A percentile compares a stretch with the other conserved stretches of the same genome.
Evolutionary conservation across 345 rosid species (phyloP).

Genomic region (thale cress (Arabidopsis thaliana)): DNA sequence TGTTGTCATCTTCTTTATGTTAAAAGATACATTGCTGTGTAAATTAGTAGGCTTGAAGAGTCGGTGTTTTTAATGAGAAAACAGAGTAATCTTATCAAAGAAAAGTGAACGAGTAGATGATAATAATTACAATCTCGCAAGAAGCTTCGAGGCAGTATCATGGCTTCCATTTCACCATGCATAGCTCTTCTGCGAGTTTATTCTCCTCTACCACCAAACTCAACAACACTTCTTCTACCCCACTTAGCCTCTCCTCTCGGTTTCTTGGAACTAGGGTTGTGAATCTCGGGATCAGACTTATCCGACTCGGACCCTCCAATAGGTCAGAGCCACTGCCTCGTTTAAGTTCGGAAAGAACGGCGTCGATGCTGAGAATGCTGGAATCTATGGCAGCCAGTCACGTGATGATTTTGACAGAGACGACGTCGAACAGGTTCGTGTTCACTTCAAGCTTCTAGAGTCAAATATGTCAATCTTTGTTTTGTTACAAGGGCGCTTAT

Average conservation of each 20-base stretch:
- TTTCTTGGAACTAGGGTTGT: slow-evolving; percentile 59
- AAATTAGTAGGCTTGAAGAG: slow-evolving; percentile 20
- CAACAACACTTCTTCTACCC: slow-evolving; percentile 33
- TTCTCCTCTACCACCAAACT: slow-evolving; percentile 45
- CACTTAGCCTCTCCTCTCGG: slow-evolving; percentile 48
- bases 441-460: slow-evolving; percentile 19
- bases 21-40: not conserved
- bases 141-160: slow-evolving; percentile 27
- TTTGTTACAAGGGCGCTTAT: no score
- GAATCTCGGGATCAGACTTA: slow-evolving; percentile 43
- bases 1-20: not conserved
- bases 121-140: slow-evolving; percentile 13
- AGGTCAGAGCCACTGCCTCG: slow-evolving; percentile 80
- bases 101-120: slow-evolving; percentile 32
- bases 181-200: slow-evolving; percentile 38
- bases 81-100: slow-evolving; percentile 27
- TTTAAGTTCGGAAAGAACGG: slow-evolving; percentile 90
- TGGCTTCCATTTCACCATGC: slow-evolving; percentile 58
- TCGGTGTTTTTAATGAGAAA: not conserved
- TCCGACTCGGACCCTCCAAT: slow-evolving; percentile 68
- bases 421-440: slow-evolving; percentile 92
- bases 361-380: slow-evolving; percentile 95
- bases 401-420: slow-evolving; percentile 94
- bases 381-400: slow-evolving; percentile 88
- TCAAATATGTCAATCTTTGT: not conserved